phyloP scores from a whole-genome alignment of 228 moss, liverwort and hornwort genomes.

The Sphagnum fallax region DNA sequence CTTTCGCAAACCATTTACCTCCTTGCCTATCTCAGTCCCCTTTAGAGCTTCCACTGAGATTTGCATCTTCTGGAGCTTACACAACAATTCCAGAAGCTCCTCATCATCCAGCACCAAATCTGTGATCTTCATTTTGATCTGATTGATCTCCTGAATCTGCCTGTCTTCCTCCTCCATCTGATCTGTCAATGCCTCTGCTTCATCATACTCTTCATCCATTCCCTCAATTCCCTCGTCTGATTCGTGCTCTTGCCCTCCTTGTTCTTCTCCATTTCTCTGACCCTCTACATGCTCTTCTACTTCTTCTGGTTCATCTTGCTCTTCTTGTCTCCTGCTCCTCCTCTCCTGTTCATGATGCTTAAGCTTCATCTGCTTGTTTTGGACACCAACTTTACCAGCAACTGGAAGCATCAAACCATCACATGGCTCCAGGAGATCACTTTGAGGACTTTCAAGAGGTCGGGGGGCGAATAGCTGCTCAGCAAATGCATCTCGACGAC shows the following conservation, averaged over 20 bases:
- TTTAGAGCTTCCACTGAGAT: slow-evolving; percentile 72
- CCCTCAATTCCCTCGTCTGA: slow-evolving; percentile 37
- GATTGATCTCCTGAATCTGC: slow-evolving; percentile 50
- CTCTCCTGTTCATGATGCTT: slow-evolving; percentile 42
- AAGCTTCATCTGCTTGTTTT: slow-evolving; percentile 34
- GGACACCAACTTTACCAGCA: slow-evolving; percentile 12
- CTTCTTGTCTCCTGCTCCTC: slow-evolving; percentile 20
- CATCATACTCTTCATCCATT: slow-evolving; percentile 41
- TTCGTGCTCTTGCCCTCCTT: slow-evolving; percentile 45
- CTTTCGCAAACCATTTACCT: slow-evolving; percentile 70
- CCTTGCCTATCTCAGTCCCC: slow-evolving; percentile 88
- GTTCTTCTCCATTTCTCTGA: slow-evolving; percentile 18
- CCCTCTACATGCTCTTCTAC: slow-evolving; percentile 23
- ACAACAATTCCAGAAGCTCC: slow-evolving; percentile 42
- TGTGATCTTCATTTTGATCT: slow-evolving; percentile 55
- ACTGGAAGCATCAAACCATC: slow-evolving; percentile 9
- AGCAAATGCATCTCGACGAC: slow-evolving; percentile 62
- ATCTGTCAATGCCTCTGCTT: slow-evolving; percentile 64
- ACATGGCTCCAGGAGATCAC: slow-evolving; percentile 1
- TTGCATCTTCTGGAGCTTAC: slow-evolving; percentile 65
- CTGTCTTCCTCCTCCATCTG: slow-evolving; percentile 70
- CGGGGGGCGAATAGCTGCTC: slow-evolving; percentile 71
- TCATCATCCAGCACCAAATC: slow-evolving; percentile 69
- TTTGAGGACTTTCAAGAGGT: slow-evolving; percentile 12
- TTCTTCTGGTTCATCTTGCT: slow-evolving; percentile 31